These are phyloP conservation scores for Mucor plumbeus DNA, from an alignment of 371 early-diverging fungal genomes.

Conservation along the genomic window DNA sequence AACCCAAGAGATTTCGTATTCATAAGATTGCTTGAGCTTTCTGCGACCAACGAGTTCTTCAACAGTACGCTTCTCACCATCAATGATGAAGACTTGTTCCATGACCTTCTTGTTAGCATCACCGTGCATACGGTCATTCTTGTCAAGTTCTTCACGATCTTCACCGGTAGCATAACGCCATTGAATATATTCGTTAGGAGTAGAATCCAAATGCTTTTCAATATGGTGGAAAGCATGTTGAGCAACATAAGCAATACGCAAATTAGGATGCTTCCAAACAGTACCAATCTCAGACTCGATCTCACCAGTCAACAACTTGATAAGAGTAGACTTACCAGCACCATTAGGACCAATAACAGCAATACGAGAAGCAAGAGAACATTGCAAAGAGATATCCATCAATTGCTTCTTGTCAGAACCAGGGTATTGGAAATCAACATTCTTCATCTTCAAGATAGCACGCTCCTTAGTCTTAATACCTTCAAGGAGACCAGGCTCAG, in stretches of 20 bases:
- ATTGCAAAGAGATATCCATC: slow-evolving; percentile 63
- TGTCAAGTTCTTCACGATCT: slow-evolving; percentile 78
- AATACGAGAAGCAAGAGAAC: slow-evolving; percentile 71
- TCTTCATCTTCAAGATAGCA: slow-evolving; percentile 69
- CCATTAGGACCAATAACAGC: slow-evolving; percentile 80
- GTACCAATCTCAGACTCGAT: slow-evolving; percentile 66
- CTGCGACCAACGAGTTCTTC: slow-evolving; percentile 68
- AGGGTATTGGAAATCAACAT: slow-evolving; percentile 72
- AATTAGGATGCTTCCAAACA: slow-evolving; percentile 79
- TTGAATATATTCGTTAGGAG: slow-evolving; percentile 84
- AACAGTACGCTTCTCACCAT: slow-evolving; percentile 67
- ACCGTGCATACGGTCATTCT: slow-evolving; percentile 62
- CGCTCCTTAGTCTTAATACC: slow-evolving; percentile 78
- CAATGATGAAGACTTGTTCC: slow-evolving; percentile 63
- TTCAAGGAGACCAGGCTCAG: slow-evolving; percentile 74
- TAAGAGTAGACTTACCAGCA: slow-evolving; percentile 79
- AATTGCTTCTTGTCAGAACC: slow-evolving; percentile 58
- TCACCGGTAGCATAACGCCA: slow-evolving; percentile 85
- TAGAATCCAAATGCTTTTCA: slow-evolving; percentile 78
- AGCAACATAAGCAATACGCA: slow-evolving; percentile 87
- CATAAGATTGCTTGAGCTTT: slow-evolving; percentile 71
- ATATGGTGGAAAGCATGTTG: slow-evolving; percentile 90
- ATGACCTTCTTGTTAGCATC: slow-evolving; percentile 69
- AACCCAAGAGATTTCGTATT: slow-evolving; percentile 71
- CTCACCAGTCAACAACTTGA: slow-evolving; percentile 86